phyloP scores from a whole-genome alignment of 192 early-diverging fungal genomes.

The Rhizoclosmatium globosum region DNA sequence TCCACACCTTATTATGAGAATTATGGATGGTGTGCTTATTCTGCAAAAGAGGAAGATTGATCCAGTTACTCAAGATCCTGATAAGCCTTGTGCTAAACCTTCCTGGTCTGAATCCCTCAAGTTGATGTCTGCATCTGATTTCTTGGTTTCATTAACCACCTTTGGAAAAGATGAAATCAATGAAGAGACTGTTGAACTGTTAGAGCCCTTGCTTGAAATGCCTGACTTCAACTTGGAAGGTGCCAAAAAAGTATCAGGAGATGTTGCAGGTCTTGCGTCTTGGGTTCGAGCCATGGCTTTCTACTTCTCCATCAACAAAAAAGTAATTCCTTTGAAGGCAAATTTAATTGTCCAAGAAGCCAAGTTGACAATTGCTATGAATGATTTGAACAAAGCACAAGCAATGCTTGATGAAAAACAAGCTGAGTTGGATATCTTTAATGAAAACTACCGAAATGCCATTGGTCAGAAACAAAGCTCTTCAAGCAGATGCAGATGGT shows the following conservation, averaged over 20 bases:
- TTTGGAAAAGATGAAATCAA: slow-evolving; percentile 74
- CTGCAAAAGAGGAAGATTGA: slow-evolving; percentile 64
- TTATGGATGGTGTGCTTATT: slow-evolving; percentile 72
- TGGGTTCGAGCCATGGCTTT: slow-evolving; percentile 69
- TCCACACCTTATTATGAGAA: slow-evolving; percentile 72
- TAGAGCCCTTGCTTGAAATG: slow-evolving; percentile 69
- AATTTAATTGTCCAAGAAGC: slow-evolving; percentile 70
- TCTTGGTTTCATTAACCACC: slow-evolving; percentile 62
- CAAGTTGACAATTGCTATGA: slow-evolving; percentile 64
- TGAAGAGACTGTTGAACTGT: slow-evolving; percentile 68
- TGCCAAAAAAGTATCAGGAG: slow-evolving; percentile 73
- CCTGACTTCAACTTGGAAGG: slow-evolving; percentile 73
- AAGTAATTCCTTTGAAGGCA: slow-evolving; percentile 72
- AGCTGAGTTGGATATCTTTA: slow-evolving; percentile 68
- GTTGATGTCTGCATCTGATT: slow-evolving; percentile 67
- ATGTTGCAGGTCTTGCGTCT: slow-evolving; percentile 71
- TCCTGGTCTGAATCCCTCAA: slow-evolving; percentile 72
- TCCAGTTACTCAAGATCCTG: slow-evolving; percentile 64
- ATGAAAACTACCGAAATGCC: slow-evolving; percentile 69
- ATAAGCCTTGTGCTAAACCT: slow-evolving; percentile 64
- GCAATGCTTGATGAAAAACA: slow-evolving; percentile 68
- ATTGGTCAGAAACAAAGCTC: slow-evolving; percentile 64
- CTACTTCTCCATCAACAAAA: slow-evolving; percentile 72
- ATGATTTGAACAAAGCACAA: slow-evolving; percentile 66
- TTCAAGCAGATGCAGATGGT: slow-evolving; percentile 70